Evolutionary conservation across 495 filamentous ascomycete genomes (phyloP).

Genomic region (Parathielavia hyrcaniae): DNA sequence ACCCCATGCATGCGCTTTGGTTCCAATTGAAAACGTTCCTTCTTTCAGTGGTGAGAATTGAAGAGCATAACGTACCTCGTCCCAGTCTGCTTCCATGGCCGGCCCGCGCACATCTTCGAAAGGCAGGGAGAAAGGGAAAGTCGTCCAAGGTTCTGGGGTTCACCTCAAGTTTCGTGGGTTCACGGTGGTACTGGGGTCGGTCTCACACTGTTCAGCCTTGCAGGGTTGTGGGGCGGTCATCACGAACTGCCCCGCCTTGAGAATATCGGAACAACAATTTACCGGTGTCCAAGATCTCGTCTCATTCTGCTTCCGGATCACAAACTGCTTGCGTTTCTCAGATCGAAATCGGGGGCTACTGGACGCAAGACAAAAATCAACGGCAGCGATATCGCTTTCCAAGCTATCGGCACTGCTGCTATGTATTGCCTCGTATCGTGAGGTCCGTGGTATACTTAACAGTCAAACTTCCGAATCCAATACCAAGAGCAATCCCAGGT

Average conservation of each 20-base stretch:
- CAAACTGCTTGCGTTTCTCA: too few relatives aligned
- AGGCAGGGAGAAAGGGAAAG: background rate
- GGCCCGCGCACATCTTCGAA: conserved; percentile 25
- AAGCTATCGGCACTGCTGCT: conserved; percentile 3
- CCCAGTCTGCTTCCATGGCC: conserved; percentile 56
- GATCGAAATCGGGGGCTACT: too few relatives aligned
- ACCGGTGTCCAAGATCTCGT: too few relatives aligned
- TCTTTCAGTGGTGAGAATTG: background rate
- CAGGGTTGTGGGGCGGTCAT: background rate
- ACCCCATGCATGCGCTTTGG: background rate
- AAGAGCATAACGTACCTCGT: conserved; percentile 45
- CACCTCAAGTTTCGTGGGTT: conserved; percentile 3
- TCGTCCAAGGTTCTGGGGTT: conserved; percentile 14
- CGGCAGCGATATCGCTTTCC: background rate
- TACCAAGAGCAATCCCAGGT: background rate
- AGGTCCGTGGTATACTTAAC: conserved; percentile 14
- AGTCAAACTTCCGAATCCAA: background rate
- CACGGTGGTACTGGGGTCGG: background rate
- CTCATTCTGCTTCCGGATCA: too few relatives aligned
- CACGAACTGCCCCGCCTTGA: background rate
- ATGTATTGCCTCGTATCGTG: conserved; percentile 13
- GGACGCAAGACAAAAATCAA: too few relatives aligned
- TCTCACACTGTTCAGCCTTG: conserved; percentile 8
- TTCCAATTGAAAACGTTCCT: background rate
- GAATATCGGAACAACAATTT: too few relatives aligned